These are phyloP conservation scores for Coniferiporia sulphurascens DNA, from an alignment of 1,284 basidiomycete genomes.

Conservation along the genomic window DNA sequence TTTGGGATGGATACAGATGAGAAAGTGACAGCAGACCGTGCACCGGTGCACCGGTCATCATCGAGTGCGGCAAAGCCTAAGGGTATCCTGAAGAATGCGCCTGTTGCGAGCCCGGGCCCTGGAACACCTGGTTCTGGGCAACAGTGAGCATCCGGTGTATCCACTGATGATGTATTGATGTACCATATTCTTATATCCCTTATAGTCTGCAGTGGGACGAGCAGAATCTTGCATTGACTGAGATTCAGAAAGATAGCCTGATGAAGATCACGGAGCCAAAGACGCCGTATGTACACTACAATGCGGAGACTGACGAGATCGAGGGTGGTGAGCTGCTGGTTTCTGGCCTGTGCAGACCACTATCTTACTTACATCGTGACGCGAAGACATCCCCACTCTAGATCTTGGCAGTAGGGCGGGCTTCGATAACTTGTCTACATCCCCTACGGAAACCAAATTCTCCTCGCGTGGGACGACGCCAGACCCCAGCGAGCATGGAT, in stretches of 20 bases:
- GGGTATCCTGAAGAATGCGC: conserved; percentile 80
- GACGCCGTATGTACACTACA: conserved; percentile 92
- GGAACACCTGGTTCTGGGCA: conserved; percentile 36
- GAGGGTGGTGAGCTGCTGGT: conserved; percentile 59
- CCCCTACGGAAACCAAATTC: conserved; percentile 9
- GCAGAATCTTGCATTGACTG: conserved; percentile 83
- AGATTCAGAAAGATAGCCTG: conserved; percentile 87
- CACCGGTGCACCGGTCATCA: conserved; percentile 13
- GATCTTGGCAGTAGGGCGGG: conserved; percentile 40
- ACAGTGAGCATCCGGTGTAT: conserved; percentile 34
- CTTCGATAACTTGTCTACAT: conserved; percentile 19
- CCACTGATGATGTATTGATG: background rate
- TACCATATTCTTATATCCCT: background rate
- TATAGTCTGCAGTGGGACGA: conserved; percentile 85
- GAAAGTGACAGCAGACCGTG: conserved; percentile 6
- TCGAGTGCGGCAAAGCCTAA: conserved; percentile 64
- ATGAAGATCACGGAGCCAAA: conserved; percentile 98
- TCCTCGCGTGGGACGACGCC: conserved; percentile 17
- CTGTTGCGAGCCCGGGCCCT: conserved; percentile 33
- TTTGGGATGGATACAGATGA: background rate
- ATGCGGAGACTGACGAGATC: conserved; percentile 77
- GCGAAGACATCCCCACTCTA: conserved; percentile 63
- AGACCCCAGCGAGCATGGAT: conserved; percentile 56
- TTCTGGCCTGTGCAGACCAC: background rate
- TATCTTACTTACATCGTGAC: background rate